Evolutionary conservation across 2,329 filamentous ascomycete genomes (phyloP).

Genomic region (Xylariaceae sp.): DNA sequence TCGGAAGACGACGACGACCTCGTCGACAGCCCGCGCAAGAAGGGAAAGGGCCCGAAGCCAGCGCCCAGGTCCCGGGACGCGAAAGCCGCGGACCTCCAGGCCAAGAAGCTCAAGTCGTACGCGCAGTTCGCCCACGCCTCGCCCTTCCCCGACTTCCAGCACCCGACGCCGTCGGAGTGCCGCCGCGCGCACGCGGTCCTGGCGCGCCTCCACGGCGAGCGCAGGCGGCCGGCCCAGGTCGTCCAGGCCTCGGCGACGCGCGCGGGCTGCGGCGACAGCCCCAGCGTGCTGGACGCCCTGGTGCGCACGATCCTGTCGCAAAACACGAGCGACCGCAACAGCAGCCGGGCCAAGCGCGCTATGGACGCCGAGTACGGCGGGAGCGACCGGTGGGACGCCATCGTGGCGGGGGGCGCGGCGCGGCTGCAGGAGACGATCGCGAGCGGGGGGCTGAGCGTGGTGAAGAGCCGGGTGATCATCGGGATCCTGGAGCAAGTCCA

Average conservation of each 20-base stretch:
- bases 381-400: conserved; percentile 38
- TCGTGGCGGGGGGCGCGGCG: conserved; percentile 34
- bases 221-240: conserved; percentile 56
- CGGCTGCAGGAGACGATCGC: conserved; percentile 58
- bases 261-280: conserved; percentile 55
- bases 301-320: conserved; percentile 49
- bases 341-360: conserved; percentile 53
- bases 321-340: conserved; percentile 50
- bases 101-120: conserved; percentile 41
- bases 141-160: conserved; percentile 64
- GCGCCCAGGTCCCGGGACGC: conserved; percentile 5
- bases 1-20: conserved; percentile 1
- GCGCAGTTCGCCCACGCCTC: conserved; percentile 35
- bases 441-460: conserved; percentile 63
- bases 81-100: conserved; percentile 28
- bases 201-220: conserved; percentile 59
- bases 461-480: conserved; percentile 73
- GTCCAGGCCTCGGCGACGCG: conserved; percentile 50
- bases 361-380: conserved; percentile 41
- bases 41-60: conserved; percentile 3
- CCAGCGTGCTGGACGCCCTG: conserved; percentile 48
- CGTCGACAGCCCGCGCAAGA: conserved; percentile 8
- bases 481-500: conserved; percentile 62
- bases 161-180: conserved; percentile 65
- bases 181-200: conserved; percentile 64